Conservation (phyloP, 148 eudicot species). For the Rhododendron molle region DNA sequence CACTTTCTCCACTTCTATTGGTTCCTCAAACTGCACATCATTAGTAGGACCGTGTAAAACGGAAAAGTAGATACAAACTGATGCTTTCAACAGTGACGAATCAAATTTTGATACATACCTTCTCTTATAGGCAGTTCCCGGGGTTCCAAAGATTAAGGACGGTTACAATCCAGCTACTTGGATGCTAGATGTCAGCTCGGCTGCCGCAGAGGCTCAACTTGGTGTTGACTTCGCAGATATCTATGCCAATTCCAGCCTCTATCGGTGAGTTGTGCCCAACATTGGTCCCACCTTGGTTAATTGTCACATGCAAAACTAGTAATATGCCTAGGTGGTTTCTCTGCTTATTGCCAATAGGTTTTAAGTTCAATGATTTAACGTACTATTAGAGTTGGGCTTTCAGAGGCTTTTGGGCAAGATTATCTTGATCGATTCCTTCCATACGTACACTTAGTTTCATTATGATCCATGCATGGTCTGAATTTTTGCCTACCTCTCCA, state of each 20-base stretch:
- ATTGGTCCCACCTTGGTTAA: background rate
- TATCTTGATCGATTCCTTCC: background rate
- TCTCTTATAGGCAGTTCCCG: conserved; percentile 26
- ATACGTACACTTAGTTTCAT: background rate
- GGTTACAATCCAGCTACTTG: conserved; percentile 57
- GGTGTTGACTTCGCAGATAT: conserved; percentile 45
- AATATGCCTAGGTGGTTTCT: background rate
- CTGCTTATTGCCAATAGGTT: background rate
- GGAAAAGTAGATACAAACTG: background rate
- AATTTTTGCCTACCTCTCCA: background rate
- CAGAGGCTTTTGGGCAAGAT: background rate
- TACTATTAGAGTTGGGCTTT: background rate
- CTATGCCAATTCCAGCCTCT: conserved; percentile 31
- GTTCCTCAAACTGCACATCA: background rate
- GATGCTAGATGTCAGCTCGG: conserved; percentile 48
- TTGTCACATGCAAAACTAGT: background rate
- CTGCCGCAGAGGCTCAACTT: conserved; percentile 35
- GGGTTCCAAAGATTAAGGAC: conserved; percentile 38
- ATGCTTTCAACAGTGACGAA: background rate
- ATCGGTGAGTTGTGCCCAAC: conserved; percentile 18
- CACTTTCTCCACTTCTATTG: background rate
- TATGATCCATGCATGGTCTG: background rate
- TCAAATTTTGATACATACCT: background rate
- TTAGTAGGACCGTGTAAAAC: background rate
- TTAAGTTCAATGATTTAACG: background rate